A percentile compares a stretch with the other conserved stretches of the same genome.
Evolutionary conservation across 2,329 filamentous ascomycete species (phyloP).

Genomic region (Aureobasidium sp.): DNA sequence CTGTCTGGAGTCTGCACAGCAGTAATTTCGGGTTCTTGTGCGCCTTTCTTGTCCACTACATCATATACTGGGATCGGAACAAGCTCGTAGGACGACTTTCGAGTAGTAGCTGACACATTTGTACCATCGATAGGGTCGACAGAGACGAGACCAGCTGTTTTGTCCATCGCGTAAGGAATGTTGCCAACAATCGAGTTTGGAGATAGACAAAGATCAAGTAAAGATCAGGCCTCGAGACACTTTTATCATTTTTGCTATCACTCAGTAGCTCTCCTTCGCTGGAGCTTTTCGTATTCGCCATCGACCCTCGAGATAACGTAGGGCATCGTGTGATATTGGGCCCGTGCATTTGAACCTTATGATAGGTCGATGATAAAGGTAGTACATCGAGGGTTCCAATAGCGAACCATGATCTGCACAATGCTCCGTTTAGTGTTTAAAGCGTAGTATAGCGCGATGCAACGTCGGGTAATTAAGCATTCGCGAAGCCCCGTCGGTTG

Average conservation of each 20-base stretch:
- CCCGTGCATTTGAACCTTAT: not conserved
- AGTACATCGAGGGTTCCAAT: not conserved
- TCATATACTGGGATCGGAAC: not conserved
- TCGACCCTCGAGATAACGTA: not conserved
- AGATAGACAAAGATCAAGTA: not conserved
- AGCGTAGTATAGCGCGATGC: not conserved
- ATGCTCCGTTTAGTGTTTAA: too few relatives aligned
- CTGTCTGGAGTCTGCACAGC: not conserved
- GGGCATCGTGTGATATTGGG: not conserved
- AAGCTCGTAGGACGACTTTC: not conserved
- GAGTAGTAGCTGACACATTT: too few relatives aligned
- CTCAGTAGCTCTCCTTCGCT: not conserved
- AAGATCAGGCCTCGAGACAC: not conserved
- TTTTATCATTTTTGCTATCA: not conserved
- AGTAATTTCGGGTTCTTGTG: not conserved
- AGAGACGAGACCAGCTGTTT: not conserved
- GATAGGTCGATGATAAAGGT: not conserved
- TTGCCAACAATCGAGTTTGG: too few relatives aligned
- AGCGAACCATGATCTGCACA: not conserved
- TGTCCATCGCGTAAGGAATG: not conserved
- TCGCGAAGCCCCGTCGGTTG: not conserved
- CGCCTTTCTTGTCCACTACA: not conserved
- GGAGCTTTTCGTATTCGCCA: not conserved
- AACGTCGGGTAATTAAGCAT: not conserved
- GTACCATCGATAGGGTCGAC: not conserved